Evolutionary conservation across 495 filamentous ascomycete species (phyloP).

Genomic region (Penicillium fimorum): DNA sequence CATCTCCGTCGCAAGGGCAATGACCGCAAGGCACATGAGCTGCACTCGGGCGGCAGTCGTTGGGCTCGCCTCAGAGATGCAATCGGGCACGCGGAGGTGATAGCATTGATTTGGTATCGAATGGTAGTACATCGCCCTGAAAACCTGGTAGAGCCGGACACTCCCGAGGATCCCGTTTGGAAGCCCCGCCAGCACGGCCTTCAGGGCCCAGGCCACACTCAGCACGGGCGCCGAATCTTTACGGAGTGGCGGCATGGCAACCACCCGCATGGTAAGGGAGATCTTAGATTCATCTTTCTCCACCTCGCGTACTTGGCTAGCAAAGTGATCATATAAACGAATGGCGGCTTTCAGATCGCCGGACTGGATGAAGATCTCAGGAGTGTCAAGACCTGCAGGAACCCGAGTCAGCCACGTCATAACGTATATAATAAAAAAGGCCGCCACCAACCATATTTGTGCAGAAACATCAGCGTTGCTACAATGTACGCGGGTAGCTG

Average conservation of each 20-base stretch:
- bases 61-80: constrained; percentile 17
- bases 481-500: constrained; percentile 73
- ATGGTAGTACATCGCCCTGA: constrained; percentile 59
- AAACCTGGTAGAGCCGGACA: constrained; percentile 58
- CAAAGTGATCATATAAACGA: constrained; percentile 41
- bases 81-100: constrained; percentile 16
- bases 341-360: constrained; percentile 34
- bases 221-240: constrained; percentile 48
- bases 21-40: constrained; percentile 39
- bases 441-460: constrained; percentile 58
- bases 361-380: constrained; percentile 33
- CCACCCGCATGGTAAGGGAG: constrained; percentile 33
- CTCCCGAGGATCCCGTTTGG: constrained; percentile 76
- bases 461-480: constrained; percentile 64
- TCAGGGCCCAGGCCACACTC: constrained; percentile 72
- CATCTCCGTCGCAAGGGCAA: constrained; percentile 38
- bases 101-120: constrained; percentile 48
- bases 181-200: constrained; percentile 64
- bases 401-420: constrained; percentile 13
- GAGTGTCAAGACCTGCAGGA: constrained; percentile 17
- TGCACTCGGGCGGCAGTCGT: constrained; percentile 22
- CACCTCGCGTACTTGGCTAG: constrained; percentile 33
- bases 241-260: constrained; percentile 18
- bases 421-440: constrained; percentile 7
- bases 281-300: constrained; percentile 36